These are phyloP conservation scores for bread wheat (Triticum aestivum) DNA, from an alignment of 176 grass and related monocot species.

Conservation along the genomic window DNA sequence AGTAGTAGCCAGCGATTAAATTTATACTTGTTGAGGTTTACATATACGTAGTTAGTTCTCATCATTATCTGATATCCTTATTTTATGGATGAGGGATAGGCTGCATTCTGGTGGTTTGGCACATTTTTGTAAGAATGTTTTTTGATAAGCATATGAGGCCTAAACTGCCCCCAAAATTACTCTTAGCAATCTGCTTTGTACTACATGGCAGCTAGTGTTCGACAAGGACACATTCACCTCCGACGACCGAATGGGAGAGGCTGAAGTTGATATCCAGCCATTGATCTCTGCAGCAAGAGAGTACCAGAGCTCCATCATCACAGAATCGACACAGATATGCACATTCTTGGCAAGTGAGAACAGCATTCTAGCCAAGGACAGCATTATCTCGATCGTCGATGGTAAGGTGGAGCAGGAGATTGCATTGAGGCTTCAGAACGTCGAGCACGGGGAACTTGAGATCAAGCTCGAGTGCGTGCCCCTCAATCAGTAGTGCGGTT, in stretches of 20 bases:
- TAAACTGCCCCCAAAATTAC: not conserved
- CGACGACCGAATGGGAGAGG: slow-evolving; percentile 91
- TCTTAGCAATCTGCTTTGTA: not conserved
- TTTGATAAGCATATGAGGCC: not conserved
- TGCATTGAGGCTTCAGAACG: slow-evolving; percentile 70
- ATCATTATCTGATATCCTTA: not conserved
- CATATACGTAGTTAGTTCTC: not conserved
- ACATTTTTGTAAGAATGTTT: not conserved
- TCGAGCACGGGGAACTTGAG: slow-evolving; percentile 78
- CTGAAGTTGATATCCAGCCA: slow-evolving; percentile 79
- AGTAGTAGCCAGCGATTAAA: not conserved
- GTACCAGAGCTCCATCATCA: slow-evolving; percentile 46
- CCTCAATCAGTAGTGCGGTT: slow-evolving; percentile 72
- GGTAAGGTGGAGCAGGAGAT: slow-evolving; percentile 87
- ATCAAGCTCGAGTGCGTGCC: slow-evolving; percentile 88
- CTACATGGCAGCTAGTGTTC: slow-evolving; percentile 60
- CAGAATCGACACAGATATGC: slow-evolving; percentile 49
- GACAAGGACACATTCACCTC: slow-evolving; percentile 95
- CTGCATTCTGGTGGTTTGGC: not conserved
- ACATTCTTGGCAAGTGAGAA: slow-evolving; percentile 64
- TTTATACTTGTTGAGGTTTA: not conserved
- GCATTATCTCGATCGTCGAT: slow-evolving; percentile 51
- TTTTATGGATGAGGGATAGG: not conserved
- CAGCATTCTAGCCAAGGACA: slow-evolving; percentile 65
- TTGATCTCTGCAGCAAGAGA: slow-evolving; percentile 74